Evolutionary conservation across 495 filamentous ascomycete species (phyloP).

Genomic region (Penicillium angulare): DNA sequence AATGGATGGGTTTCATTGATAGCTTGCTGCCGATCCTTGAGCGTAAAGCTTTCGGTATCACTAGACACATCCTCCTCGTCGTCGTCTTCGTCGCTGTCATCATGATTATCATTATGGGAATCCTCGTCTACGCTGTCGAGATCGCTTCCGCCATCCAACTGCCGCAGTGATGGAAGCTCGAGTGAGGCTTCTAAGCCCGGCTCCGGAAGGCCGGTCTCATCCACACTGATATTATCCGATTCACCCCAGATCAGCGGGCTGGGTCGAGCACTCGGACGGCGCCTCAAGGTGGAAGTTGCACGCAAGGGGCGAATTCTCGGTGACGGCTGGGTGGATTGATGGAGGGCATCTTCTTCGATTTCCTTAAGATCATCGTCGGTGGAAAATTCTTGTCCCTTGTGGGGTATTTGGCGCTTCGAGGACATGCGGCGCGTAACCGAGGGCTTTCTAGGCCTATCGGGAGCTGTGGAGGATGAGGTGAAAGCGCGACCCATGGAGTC

Average conservation of each 20-base stretch:
- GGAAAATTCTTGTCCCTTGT: slow-evolving; percentile 86
- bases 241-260: slow-evolving; percentile 59
- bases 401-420: slow-evolving; percentile 68
- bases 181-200: slow-evolving; percentile 21
- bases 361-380: slow-evolving; percentile 89
- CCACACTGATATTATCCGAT: slow-evolving; percentile 51
- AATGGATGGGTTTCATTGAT: slow-evolving; percentile 99
- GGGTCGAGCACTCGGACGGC: slow-evolving; percentile 59
- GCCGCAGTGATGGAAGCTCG: slow-evolving; percentile 27
- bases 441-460: slow-evolving; percentile 67
- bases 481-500: slow-evolving; percentile 28
- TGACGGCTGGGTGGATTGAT: slow-evolving; percentile 35
- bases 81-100: slow-evolving; percentile 14
- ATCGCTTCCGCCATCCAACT: slow-evolving; percentile 21
- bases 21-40: slow-evolving; percentile 92
- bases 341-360: slow-evolving; percentile 57
- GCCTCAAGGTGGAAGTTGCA: slow-evolving; percentile 64
- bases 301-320: slow-evolving; percentile 40
- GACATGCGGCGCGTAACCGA: slow-evolving; percentile 67
- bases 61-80: slow-evolving; percentile 59
- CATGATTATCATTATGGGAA: slow-evolving; percentile 16
- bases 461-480: slow-evolving; percentile 55
- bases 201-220: slow-evolving; percentile 37
- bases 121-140: slow-evolving; percentile 20
- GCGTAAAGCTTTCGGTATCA: slow-evolving; percentile 74